phyloP scores from a whole-genome alignment of 805 yeast genomes.

The Kodamaea kaohsiungensis region DNA sequence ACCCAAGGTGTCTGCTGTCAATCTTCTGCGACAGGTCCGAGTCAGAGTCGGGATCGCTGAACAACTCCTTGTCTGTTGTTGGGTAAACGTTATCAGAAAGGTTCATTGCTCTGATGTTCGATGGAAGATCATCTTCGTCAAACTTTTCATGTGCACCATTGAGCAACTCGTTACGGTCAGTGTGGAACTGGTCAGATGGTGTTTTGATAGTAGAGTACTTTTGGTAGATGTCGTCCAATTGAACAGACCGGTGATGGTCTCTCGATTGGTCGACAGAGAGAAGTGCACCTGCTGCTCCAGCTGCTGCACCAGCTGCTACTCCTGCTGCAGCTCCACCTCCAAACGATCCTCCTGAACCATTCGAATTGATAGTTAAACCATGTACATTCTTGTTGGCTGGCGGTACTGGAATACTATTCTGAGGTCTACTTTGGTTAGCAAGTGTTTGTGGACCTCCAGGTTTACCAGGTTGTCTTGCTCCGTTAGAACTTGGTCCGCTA shows the following conservation, averaged over 20 bases:
- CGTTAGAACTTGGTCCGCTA: not conserved
- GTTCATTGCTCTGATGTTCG: conserved; percentile 28
- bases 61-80: conserved; percentile 36
- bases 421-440: not conserved
- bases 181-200: conserved; percentile 42
- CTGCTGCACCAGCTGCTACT: not conserved
- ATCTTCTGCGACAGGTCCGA: conserved; percentile 9
- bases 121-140: conserved; percentile 37
- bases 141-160: conserved; percentile 39
- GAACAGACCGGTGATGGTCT: conserved; percentile 36
- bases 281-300: not conserved
- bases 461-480: not conserved
- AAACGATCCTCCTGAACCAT: not conserved
- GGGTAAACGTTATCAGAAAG: conserved; percentile 35
- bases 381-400: conserved; percentile 13
- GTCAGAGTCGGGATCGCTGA: conserved; percentile 33
- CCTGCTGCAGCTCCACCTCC: not conserved
- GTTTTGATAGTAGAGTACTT: conserved; percentile 40
- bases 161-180: conserved; percentile 34
- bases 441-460: not conserved
- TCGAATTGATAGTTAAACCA: conserved; percentile 15
- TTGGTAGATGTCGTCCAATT: conserved; percentile 44
- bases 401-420: not conserved
- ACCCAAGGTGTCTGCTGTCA: conserved; percentile 11
- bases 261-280: not conserved